Evolutionary conservation across 768 basidiomycete genomes (phyloP).

Genomic region (Tylopilus sp.): DNA sequence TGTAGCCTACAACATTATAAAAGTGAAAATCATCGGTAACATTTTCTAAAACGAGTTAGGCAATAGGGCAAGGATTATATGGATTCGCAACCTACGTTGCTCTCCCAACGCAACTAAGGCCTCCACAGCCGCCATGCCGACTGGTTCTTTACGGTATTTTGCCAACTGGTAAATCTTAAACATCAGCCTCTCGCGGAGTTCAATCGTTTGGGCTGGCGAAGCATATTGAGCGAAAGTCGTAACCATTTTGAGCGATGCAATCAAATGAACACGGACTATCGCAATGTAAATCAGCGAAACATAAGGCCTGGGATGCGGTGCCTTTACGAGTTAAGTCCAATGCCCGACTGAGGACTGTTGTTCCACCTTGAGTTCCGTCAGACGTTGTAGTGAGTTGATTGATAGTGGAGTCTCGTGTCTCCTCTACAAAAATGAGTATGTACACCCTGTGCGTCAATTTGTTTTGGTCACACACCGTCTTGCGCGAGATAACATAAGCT

Average conservation of each 20-base stretch:
- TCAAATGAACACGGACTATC: not conserved
- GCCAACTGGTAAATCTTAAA: not conserved
- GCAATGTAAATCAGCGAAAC: not conserved
- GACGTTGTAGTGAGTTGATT: no score
- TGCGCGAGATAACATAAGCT: not conserved
- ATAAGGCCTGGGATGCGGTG: no score
- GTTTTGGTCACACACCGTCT: not conserved
- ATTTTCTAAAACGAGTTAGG: not conserved
- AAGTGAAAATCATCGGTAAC: not conserved
- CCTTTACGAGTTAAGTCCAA: no score
- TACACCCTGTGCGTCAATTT: not conserved
- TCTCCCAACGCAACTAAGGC: not conserved
- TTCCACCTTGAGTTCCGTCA: no score
- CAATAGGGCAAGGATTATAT: not conserved
- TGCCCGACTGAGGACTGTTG: no score
- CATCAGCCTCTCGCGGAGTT: not conserved
- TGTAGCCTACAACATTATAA: not conserved
- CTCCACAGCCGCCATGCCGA: not conserved
- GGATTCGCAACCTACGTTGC: not conserved
- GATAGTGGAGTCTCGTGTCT: no score
- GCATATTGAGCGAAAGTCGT: not conserved
- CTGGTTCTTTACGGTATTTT: not conserved
- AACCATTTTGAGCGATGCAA: not conserved
- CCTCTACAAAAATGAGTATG: not conserved
- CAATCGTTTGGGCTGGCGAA: not conserved